Percentiles rank a stretch among this genome's conserved stretches.
Evolutionary conservation across 2,329 filamentous ascomycete genomes (phyloP).

Genomic region (Blumeria hordei): DNA sequence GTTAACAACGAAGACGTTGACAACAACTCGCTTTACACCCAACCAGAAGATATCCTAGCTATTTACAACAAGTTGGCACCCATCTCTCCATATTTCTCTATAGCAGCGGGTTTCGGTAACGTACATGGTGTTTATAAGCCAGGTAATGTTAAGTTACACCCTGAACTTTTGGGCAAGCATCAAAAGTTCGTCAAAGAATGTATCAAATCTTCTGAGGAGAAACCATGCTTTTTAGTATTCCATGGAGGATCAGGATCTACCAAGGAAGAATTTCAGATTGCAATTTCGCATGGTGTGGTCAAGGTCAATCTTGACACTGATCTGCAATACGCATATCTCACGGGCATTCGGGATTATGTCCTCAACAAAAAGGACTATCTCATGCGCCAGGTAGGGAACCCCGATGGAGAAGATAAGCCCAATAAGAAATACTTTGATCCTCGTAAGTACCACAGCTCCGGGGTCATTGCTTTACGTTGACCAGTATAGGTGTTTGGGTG

Average conservation of each 20-base stretch:
- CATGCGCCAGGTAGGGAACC: slow-evolving; percentile 69
- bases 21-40: slow-evolving; percentile 92
- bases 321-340: slow-evolving; percentile 83
- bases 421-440: slow-evolving; percentile 87
- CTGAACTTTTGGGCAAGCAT: slow-evolving; percentile 90
- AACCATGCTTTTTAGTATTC: slow-evolving; percentile 98
- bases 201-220: slow-evolving; percentile 44
- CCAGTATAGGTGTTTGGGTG: slow-evolving; percentile 44
- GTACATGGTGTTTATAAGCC: slow-evolving; percentile 99
- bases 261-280: slow-evolving; percentile 74
- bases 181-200: slow-evolving; percentile 75
- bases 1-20: slow-evolving; percentile 97
- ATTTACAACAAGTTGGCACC: slow-evolving; percentile 69
- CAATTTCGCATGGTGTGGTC: slow-evolving; percentile 82
- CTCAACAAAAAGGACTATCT: slow-evolving; percentile 91
- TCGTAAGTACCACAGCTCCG: slow-evolving; percentile 3
- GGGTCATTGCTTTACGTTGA: too few species aligned
- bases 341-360: slow-evolving; percentile 85
- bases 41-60: slow-evolving; percentile 84
- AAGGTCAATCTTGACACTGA: slow-evolving; percentile 99
- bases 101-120: slow-evolving; percentile 94
- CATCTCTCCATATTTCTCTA: slow-evolving; percentile 92
- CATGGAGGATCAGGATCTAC: slow-evolving; percentile 85
- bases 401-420: slow-evolving; percentile 86
- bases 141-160: slow-evolving; percentile 89